Evolutionary conservation across 257 asterid genomes (phyloP).

Genomic region (Cinchona pubescens): DNA sequence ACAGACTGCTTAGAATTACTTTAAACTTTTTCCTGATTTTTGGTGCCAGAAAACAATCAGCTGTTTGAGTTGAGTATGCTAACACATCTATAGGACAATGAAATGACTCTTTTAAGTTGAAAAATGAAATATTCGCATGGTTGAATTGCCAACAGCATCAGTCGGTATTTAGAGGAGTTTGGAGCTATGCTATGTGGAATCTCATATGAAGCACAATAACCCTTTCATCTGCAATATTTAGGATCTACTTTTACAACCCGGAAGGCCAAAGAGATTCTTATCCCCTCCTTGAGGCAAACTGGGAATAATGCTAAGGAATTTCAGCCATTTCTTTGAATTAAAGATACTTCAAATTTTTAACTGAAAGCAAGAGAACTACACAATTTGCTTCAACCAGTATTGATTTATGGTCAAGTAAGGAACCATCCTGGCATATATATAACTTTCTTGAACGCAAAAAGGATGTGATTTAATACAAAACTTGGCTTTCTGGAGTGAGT

Average conservation of each 20-base stretch:
- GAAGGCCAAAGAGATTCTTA: slow-evolving; percentile 40
- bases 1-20: not conserved
- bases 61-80: not conserved
- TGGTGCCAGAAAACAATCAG: not conserved
- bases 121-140: too few relatives aligned
- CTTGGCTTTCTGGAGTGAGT: slow-evolving; percentile 11
- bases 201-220: too few relatives aligned
- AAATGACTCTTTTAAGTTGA: too few relatives aligned
- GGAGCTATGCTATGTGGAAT: not conserved
- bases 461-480: not conserved
- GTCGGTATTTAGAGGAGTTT: too few relatives aligned
- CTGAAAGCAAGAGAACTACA: slow-evolving; percentile 11
- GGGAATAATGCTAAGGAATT: slow-evolving; percentile 25
- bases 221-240: not conserved
- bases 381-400: slow-evolving; percentile 18
- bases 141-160: too few relatives aligned
- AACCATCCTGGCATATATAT: slow-evolving; percentile 29
- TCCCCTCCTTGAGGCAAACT: slow-evolving; percentile 39
- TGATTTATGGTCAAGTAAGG: slow-evolving; percentile 34
- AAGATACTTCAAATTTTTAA: slow-evolving; percentile 22
- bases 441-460: slow-evolving; percentile 22
- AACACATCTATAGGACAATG: too few relatives aligned
- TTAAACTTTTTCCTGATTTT: too few relatives aligned
- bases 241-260: slow-evolving; percentile 8
- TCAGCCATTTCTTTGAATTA: slow-evolving; percentile 31